These are phyloP conservation scores for Albizia julibrissin DNA, from an alignment of 306 rosid genomes.

Conservation along the genomic window DNA sequence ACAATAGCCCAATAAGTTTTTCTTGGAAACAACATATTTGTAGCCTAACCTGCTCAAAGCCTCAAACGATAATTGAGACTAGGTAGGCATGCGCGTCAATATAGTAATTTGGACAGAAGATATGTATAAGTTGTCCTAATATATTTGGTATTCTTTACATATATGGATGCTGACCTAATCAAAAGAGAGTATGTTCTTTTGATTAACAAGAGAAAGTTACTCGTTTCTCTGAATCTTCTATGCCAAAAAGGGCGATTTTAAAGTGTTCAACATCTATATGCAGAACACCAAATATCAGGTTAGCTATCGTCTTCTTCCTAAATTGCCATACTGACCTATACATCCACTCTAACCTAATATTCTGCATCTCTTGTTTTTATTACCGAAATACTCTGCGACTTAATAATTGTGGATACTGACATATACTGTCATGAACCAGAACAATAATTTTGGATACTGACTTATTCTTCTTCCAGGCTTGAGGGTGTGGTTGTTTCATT, in stretches of 20 bases:
- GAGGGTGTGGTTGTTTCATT: no score
- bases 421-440: not conserved
- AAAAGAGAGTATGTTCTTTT: no score
- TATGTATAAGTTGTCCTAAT: no score
- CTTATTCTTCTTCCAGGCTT: not conserved
- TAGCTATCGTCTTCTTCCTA: not conserved
- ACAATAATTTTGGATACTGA: not conserved
- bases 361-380: no score
- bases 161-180: no score
- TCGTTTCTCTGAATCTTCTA: no score
- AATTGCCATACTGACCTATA: not conserved
- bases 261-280: not conserved
- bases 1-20: constrained; percentile 73
- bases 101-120: no score
- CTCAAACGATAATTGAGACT: not conserved
- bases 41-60: no score
- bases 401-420: not conserved
- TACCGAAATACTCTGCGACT: not conserved
- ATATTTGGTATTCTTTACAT: no score
- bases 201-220: no score
- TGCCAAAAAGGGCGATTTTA: no score
- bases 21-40: not conserved
- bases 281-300: not conserved
- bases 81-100: not conserved
- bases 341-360: not conserved